Evolutionary conservation across 2,329 filamentous ascomycete species (phyloP).

Genomic region (Clonostachys sp.): DNA sequence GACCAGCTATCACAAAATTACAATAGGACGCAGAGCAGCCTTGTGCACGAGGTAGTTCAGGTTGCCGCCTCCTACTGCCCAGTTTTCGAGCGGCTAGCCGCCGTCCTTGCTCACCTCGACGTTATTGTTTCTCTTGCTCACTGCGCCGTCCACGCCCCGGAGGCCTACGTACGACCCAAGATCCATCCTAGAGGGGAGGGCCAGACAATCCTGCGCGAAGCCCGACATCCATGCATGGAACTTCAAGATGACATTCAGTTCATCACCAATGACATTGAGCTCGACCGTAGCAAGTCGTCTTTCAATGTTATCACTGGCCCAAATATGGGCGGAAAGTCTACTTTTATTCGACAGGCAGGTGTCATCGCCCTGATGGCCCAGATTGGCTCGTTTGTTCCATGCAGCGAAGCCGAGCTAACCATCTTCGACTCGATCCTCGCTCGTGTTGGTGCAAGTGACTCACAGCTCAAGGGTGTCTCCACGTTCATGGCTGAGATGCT

Average conservation of each 20-base stretch:
- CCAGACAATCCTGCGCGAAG: constrained; percentile 85
- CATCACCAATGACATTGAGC: constrained; percentile 92
- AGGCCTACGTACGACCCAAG: constrained; percentile 83
- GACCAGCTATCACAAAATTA: constrained; percentile 94
- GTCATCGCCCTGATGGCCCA: constrained; percentile 98
- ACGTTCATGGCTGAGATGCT: constrained; percentile 99
- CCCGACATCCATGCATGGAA: constrained; percentile 95
- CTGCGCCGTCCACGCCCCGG: constrained; percentile 87
- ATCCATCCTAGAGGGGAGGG: constrained; percentile 87
- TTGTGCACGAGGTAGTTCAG: constrained; percentile 87
- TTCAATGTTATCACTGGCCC: constrained; percentile 97
- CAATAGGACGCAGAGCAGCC: constrained; percentile 85
- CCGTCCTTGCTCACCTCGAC: constrained; percentile 86
- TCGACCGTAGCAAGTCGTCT: constrained; percentile 73
- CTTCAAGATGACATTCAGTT: constrained; percentile 98
- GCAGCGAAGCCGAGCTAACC: constrained; percentile 81
- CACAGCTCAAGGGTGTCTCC: constrained; percentile 93
- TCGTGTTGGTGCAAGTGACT: constrained; percentile 91
- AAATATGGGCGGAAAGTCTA: constrained; percentile 99
- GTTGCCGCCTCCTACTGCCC: constrained; percentile 95
- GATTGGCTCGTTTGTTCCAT: constrained; percentile 93
- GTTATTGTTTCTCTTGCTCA: constrained; percentile 94
- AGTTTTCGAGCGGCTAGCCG: constrained; percentile 83
- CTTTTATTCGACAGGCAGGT: constrained; percentile 95
- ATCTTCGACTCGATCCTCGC: constrained; percentile 97